Evolutionary conservation across 164 flowering plant species (phyloP).

Genomic region (Pachysandra terminalis): DNA sequence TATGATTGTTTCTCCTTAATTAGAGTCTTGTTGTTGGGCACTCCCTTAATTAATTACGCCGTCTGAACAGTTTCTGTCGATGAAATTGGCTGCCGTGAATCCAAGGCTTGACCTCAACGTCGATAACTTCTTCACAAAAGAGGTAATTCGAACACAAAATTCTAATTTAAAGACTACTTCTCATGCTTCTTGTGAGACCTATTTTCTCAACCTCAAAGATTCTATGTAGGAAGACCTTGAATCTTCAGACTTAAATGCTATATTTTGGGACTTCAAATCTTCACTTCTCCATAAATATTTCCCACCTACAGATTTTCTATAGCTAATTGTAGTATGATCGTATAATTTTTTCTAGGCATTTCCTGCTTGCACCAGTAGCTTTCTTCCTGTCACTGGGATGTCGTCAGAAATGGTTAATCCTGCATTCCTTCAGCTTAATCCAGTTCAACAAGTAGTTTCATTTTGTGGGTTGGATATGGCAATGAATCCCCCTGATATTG

Average conservation of each 20-base stretch:
- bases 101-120: constrained; percentile 64
- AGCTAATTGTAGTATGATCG: too few species aligned
- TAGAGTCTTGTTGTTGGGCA: neutral
- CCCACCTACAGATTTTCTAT: too few species aligned
- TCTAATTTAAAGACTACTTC: too few species aligned
- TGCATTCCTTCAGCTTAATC: constrained; percentile 42
- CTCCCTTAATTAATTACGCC: neutral
- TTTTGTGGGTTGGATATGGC: too few species aligned
- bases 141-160: constrained; percentile 42
- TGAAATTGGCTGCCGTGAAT: constrained; percentile 89
- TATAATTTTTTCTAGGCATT: constrained; percentile 36
- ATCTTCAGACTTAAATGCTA: too few species aligned
- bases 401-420: constrained; percentile 46
- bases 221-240: too few species aligned
- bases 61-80: constrained; percentile 71
- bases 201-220: too few species aligned
- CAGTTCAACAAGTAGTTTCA: constrained; percentile 30
- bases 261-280: too few species aligned
- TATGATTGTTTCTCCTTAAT: neutral
- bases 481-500: too few species aligned
- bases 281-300: too few species aligned
- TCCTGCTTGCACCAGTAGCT: constrained; percentile 36
- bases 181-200: too few species aligned
- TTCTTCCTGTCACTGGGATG: constrained; percentile 38
- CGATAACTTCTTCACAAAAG: constrained; percentile 61